phyloP scores from a whole-genome alignment of 257 asterid species.

The Petrea volubilis region DNA sequence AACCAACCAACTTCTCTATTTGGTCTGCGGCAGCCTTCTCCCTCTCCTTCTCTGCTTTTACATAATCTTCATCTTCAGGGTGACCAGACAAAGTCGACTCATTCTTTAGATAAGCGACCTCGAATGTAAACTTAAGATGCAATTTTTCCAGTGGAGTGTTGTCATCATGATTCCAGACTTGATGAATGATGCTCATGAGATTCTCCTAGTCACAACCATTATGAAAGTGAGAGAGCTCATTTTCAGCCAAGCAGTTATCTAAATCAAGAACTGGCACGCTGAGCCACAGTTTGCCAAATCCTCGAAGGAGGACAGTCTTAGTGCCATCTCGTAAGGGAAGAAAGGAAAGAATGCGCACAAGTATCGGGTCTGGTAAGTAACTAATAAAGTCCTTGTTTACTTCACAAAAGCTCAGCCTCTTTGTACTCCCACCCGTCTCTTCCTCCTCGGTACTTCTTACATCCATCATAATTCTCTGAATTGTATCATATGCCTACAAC shows the following conservation, averaged over 20 bases:
- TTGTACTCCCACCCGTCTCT: not conserved
- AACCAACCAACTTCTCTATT: conserved; percentile 29
- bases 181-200: conserved; percentile 22
- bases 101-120: not conserved
- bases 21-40: conserved; percentile 7
- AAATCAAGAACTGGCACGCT: conserved; percentile 30
- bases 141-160: conserved; percentile 21
- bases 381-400: conserved; percentile 24
- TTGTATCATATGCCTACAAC: too few relatives aligned
- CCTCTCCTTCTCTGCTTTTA: not conserved
- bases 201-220: not conserved
- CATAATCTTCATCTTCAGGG: not conserved
- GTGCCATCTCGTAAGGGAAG: conserved; percentile 27
- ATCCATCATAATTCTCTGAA: not conserved
- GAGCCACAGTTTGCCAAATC: conserved; percentile 38
- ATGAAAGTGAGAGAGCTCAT: not conserved
- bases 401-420: not conserved
- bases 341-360: conserved; percentile 33
- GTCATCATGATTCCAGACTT: conserved; percentile 20
- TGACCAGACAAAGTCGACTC: not conserved
- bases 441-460: not conserved
- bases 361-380: conserved; percentile 34
- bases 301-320: conserved; percentile 21
- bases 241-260: conserved; percentile 10
- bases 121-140: conserved; percentile 15